Evolutionary conservation across 352 stramenopile species (phyloP).

Genomic region (Globisporangium mamillatum): DNA sequence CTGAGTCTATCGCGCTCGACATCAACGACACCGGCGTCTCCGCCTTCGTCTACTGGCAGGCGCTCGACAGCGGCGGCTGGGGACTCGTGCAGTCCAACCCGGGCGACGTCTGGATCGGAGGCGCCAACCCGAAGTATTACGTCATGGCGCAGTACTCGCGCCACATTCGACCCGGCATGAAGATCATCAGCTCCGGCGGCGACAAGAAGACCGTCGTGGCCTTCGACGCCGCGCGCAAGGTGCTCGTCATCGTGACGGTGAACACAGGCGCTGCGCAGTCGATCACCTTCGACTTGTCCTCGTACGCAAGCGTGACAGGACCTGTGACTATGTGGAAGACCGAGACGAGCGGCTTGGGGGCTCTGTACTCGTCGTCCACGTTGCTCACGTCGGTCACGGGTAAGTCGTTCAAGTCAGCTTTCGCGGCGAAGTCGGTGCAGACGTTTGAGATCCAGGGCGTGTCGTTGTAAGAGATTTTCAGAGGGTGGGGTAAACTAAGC

Average conservation of each 20-base stretch:
- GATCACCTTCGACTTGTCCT: conserved; percentile 38
- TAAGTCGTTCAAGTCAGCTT: conserved; percentile 36
- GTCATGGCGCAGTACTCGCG: conserved; percentile 56
- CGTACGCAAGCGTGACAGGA: conserved; percentile 27
- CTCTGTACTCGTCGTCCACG: conserved; percentile 31
- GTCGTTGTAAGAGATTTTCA: conserved; percentile 5
- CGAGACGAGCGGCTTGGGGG: conserved; percentile 35
- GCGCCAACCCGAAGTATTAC: conserved; percentile 51
- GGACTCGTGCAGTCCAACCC: conserved; percentile 46
- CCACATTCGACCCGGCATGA: conserved; percentile 59
- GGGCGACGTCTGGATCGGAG: conserved; percentile 33
- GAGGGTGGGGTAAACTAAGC: too few species aligned
- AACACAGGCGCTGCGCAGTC: conserved; percentile 31
- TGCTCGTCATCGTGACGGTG: conserved; percentile 47
- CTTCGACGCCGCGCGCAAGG: conserved; percentile 29
- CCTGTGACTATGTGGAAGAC: conserved; percentile 41
- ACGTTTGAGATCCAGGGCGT: conserved; percentile 42
- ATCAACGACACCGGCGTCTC: conserved; percentile 59
- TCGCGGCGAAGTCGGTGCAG: conserved; percentile 36
- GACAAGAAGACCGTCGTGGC: conserved; percentile 46
- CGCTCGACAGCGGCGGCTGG: conserved; percentile 51
- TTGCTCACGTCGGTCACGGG: conserved; percentile 9
- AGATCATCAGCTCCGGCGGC: conserved; percentile 36
- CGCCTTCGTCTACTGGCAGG: conserved; percentile 68
- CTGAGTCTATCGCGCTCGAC: conserved; percentile 45